Base-by-base conservation (phyloP, 768 basidiomycete genomes). In the Naganishia kalamii region DNA sequence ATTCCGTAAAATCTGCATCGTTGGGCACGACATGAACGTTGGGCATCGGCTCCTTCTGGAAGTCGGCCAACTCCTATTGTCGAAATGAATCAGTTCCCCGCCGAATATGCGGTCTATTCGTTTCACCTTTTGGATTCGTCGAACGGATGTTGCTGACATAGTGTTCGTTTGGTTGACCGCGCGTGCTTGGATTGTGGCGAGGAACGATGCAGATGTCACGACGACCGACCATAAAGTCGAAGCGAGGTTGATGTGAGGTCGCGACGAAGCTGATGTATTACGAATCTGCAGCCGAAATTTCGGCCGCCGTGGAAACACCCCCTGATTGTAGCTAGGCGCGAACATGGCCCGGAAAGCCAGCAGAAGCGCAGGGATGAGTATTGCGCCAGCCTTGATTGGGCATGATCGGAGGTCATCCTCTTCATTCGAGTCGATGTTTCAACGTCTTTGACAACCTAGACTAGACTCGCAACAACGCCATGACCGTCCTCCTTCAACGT, bases 1-100 rank as follows among this genome's bases (percentile, higher is more conserved):
- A 79, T 10, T 62, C 47, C 12, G 71, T 63, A 12, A 79, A 57
- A 63, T 77, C 76, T 41, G 68, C 68, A 25, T 79, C 78, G n/a
- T 74, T 68, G 0, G 77, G 69, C n/a, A 66, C 57, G 7, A 79
- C 74, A 0, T 54, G 49, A 51, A 79, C 70, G 30, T 70, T 67
- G 12, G 68, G 44, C 15, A 72, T 67, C 33, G 76, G 75, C 6
- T 67, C 46, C 35, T 65, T 67, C 48, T 69, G 66, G 46, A 77
- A 61, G 29, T 75, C 74, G 4, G 51, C 57, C 8, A 77, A 65
- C 51, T 77, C 76, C 76, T 77, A 17, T 51, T 17, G 30, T 23
- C 4, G 19, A 32, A 12, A 1, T 19, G 7, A 32, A 47, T 30
- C 30, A 41, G n/a, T 33, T 46, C 12, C 6, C 41, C 35, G 11